Conservation (phyloP, 2,329 filamentous ascomycete genomes). For the Nannizziopsis barbatae region DNA sequence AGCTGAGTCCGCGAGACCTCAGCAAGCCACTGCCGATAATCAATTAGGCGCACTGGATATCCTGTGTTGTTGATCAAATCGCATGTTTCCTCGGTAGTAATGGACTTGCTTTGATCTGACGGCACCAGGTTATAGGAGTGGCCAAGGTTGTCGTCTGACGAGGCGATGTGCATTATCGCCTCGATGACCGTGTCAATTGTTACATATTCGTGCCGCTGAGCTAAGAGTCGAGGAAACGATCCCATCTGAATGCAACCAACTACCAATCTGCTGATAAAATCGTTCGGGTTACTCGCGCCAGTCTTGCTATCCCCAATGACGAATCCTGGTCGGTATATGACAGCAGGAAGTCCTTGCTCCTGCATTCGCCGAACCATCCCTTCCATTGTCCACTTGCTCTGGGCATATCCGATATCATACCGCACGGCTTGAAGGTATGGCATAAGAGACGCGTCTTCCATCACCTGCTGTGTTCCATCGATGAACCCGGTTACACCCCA, state of each 20-base stretch:
- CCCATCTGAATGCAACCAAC: constrained; percentile 70
- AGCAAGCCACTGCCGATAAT: constrained; percentile 17
- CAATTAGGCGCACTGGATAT: constrained; percentile 4
- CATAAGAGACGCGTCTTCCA: constrained; percentile 17
- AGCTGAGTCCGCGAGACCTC: constrained; percentile 3
- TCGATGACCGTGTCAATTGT: constrained; percentile 21
- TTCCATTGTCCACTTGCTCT: constrained; percentile 68
- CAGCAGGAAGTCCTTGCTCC: constrained; percentile 56
- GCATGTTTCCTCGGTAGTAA: constrained; percentile 13
- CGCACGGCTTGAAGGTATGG: constrained; percentile 18
- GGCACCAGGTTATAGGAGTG: constrained; percentile 19
- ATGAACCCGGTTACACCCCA: constrained; percentile 21
- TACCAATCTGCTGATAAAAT: constrained; percentile 69
- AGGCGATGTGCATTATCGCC: constrained; percentile 19
- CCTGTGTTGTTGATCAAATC: constrained; percentile 10
- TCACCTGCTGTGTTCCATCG: constrained; percentile 14
- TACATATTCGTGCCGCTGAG: constrained; percentile 22
- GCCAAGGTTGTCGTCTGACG: constrained; percentile 10
- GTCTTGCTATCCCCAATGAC: constrained; percentile 58
- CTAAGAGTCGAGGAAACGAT: constrained; percentile 19
- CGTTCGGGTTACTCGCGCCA: constrained; percentile 58
- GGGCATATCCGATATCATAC: constrained; percentile 69
- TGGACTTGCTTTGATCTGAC: constrained; percentile 12
- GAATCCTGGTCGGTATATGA: constrained; percentile 69
- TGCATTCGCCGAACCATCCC: constrained; percentile 61